Evolutionary conservation across 805 yeast species (phyloP).

Genomic region (Yamadazyma kitorensis): DNA sequence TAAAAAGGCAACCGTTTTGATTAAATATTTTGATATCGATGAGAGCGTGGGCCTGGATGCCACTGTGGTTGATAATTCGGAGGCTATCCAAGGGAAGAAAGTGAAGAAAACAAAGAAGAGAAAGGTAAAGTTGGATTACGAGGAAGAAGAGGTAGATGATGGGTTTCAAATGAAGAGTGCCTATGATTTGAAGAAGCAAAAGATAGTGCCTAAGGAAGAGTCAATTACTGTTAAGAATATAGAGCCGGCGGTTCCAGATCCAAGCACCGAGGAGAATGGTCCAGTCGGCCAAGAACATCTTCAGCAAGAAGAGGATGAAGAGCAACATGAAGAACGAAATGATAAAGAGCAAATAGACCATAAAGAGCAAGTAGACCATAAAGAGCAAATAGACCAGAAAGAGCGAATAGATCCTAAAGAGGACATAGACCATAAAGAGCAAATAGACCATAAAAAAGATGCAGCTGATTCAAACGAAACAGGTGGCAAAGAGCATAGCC

Average conservation of each 20-base stretch:
- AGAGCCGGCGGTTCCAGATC: too few relatives aligned
- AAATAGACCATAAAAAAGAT: slow-evolving; percentile 14
- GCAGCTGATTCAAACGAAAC: slow-evolving; percentile 4
- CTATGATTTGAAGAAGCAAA: slow-evolving; percentile 25
- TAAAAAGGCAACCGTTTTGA: slow-evolving; percentile 36
- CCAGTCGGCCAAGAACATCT: neutral
- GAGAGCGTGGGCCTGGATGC: too few relatives aligned
- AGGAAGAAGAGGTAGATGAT: slow-evolving; percentile 34
- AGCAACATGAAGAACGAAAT: neutral
- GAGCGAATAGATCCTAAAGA: neutral
- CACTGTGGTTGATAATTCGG: slow-evolving; percentile 1
- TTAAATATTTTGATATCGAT: slow-evolving; percentile 48
- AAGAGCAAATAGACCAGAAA: neutral
- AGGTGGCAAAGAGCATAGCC: slow-evolving; percentile 1
- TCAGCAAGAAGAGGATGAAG: neutral
- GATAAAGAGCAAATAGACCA: neutral
- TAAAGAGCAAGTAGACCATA: neutral
- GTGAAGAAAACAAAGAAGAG: slow-evolving; percentile 18
- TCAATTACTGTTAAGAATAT: neutral
- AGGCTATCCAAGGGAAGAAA: slow-evolving; percentile 6
- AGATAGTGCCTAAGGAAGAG: slow-evolving; percentile 3
- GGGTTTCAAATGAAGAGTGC: slow-evolving; percentile 40
- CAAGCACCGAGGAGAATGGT: neutral
- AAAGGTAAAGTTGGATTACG: slow-evolving; percentile 34
- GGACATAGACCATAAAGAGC: slow-evolving; percentile 16